Evolutionary conservation across 2,329 filamentous ascomycete species (phyloP).

Genomic region (Fusarium sp.): DNA sequence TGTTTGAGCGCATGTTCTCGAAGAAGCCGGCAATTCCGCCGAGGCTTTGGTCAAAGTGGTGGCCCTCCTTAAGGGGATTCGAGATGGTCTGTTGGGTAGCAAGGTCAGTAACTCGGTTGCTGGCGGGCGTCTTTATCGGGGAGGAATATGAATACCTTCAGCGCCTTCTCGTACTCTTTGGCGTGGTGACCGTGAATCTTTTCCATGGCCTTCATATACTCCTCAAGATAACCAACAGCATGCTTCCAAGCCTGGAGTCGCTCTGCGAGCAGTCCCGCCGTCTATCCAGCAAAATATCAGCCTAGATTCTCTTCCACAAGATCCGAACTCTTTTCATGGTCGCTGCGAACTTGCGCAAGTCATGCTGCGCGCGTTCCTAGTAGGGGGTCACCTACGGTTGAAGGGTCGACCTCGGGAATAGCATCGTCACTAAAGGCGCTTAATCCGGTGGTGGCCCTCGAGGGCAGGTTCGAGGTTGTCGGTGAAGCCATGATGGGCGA

Average conservation of each 20-base stretch:
- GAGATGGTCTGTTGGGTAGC: slow-evolving; percentile 75
- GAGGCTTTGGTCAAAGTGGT: slow-evolving; percentile 93
- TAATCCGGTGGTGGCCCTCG: slow-evolving; percentile 60
- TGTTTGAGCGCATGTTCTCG: slow-evolving; percentile 93
- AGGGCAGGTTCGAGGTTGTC: slow-evolving; percentile 52
- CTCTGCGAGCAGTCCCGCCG: slow-evolving; percentile 84
- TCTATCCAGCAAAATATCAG: slow-evolving; percentile 58
- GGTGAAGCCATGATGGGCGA: slow-evolving; percentile 47
- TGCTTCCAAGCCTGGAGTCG: slow-evolving; percentile 97
- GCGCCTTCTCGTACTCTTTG: slow-evolving; percentile 94
- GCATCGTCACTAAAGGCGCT: slow-evolving; percentile 67
- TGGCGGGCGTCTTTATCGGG: not conserved
- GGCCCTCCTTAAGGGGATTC: slow-evolving; percentile 85
- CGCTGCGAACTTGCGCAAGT: not conserved
- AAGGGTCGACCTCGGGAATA: slow-evolving; percentile 69
- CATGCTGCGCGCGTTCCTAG: not conserved
- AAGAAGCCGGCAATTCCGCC: slow-evolving; percentile 91
- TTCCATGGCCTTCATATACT: slow-evolving; percentile 87
- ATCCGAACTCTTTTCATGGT: not conserved
- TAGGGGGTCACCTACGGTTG: slow-evolving; percentile 60
- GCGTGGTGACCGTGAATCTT: slow-evolving; percentile 86
- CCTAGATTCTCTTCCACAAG: not conserved
- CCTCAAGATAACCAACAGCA: slow-evolving; percentile 89
- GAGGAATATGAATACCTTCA: slow-evolving; percentile 70
- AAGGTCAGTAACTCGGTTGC: slow-evolving; percentile 8